These are phyloP conservation scores for Neopestalotiopsis clavispora DNA, from an alignment of 2,329 filamentous ascomycete species.

Conservation along the genomic window DNA sequence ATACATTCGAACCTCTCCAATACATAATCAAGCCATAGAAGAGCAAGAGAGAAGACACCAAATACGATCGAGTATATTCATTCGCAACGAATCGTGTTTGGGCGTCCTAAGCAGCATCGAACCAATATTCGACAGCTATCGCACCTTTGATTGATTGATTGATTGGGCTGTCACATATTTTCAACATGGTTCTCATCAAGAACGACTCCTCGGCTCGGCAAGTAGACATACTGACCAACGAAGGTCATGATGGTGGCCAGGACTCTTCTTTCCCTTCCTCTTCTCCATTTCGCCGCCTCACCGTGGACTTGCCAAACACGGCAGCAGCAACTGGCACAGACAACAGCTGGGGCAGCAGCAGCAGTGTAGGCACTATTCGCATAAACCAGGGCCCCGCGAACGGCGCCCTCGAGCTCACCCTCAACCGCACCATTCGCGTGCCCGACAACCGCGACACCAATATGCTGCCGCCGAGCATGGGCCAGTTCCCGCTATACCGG, in stretches of 20 bases:
- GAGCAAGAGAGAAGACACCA: no score
- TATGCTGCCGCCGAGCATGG: conserved; percentile 41
- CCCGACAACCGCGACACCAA: conserved; percentile 40
- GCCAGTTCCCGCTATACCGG: conserved; percentile 44
- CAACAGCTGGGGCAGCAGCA: background rate
- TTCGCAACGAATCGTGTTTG: background rate
- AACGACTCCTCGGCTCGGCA: background rate
- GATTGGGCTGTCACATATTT: background rate
- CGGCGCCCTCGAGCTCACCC: conserved; percentile 35
- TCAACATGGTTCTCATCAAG: conserved; percentile 4
- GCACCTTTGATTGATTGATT: background rate
- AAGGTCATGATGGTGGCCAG: no score
- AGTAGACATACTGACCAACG: conserved; percentile 3
- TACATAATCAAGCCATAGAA: no score
- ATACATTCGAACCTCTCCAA: no score
- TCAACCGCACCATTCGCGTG: conserved; percentile 48
- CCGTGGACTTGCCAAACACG: background rate
- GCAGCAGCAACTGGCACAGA: no score
- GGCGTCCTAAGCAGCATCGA: background rate
- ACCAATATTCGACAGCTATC: background rate
- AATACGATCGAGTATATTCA: no score
- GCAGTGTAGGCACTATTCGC: background rate
- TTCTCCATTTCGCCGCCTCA: background rate
- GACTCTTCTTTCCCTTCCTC: background rate
- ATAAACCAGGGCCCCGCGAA: conserved; percentile 1